These are phyloP conservation scores for Coriaria nepalensis DNA, from an alignment of 306 rosid species.

Conservation along the genomic window DNA sequence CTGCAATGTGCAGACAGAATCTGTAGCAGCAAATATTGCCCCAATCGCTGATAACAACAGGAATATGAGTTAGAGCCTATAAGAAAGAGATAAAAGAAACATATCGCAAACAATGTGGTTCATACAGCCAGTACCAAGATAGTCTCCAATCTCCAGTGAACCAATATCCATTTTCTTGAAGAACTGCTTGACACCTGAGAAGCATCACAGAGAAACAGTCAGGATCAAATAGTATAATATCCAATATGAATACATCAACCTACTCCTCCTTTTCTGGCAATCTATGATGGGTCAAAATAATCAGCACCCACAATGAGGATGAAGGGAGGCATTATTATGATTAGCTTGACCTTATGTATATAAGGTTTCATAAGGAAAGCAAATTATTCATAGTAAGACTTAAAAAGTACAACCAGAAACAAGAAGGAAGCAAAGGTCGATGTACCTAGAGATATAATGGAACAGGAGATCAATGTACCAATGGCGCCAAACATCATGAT, in stretches of 20 bases:
- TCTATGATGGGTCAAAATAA: no score
- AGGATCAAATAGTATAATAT: background rate
- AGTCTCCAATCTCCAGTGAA: slow-evolving; percentile 54
- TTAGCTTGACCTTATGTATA: no score
- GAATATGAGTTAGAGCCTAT: slow-evolving; percentile 10
- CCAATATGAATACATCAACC: background rate
- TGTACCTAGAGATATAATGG: slow-evolving; percentile 66
- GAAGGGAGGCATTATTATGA: no score
- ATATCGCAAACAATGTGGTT: background rate
- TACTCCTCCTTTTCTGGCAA: no score
- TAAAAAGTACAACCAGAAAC: background rate
- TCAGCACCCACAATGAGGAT: no score
- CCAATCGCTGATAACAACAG: slow-evolving; percentile 65
- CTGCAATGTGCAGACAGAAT: slow-evolving; percentile 99
- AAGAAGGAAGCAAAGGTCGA: slow-evolving; percentile 7
- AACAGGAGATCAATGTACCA: slow-evolving; percentile 76
- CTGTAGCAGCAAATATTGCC: slow-evolving; percentile 93
- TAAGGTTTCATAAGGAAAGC: no score
- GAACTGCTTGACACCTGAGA: slow-evolving; percentile 52
- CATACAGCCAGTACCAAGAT: slow-evolving; percentile 40
- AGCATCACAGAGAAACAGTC: slow-evolving; percentile 19
- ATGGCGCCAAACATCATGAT: slow-evolving; percentile 78
- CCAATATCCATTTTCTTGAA: slow-evolving; percentile 66
- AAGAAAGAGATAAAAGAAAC: slow-evolving; percentile 3
- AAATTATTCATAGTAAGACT: no score